phyloP scores from a whole-genome alignment of 192 early-diverging fungal species.

The Coemansia sp. region DNA sequence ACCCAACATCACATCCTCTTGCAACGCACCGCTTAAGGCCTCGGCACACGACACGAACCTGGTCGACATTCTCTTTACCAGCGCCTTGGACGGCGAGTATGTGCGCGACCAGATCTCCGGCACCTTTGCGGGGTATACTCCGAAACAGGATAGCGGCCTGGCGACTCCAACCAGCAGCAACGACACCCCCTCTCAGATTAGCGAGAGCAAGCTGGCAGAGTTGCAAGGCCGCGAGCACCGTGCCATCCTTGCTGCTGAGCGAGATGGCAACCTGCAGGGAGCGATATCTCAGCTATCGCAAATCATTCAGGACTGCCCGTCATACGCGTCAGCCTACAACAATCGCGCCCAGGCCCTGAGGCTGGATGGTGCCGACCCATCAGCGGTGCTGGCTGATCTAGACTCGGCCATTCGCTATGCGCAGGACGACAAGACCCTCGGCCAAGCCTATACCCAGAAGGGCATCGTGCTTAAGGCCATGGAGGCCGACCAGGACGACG shows the following conservation, averaged over 20 bases:
- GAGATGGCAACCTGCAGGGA: constrained; percentile 17
- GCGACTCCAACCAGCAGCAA: background rate
- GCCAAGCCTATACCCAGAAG: constrained; percentile 65
- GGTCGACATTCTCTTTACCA: constrained; percentile 29
- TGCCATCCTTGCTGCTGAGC: constrained; percentile 44
- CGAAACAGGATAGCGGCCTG: background rate
- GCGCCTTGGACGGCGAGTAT: constrained; percentile 39
- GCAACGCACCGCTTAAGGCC: background rate
- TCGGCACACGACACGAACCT: constrained; percentile 40
- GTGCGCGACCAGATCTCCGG: constrained; percentile 47
- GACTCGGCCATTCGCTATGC: constrained; percentile 59
- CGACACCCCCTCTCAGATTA: constrained; percentile 1
- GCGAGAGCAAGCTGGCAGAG: background rate
- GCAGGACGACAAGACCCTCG: constrained; percentile 25
- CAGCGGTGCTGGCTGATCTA: constrained; percentile 53
- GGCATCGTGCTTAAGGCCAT: constrained; percentile 51
- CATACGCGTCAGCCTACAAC: constrained; percentile 67
- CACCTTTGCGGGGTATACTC: constrained; percentile 13
- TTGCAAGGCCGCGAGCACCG: constrained; percentile 22
- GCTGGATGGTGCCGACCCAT: constrained; percentile 24
- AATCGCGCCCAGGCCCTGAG: constrained; percentile 57
- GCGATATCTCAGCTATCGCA: constrained; percentile 38
- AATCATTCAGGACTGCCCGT: constrained; percentile 45
- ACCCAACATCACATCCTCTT: background rate
- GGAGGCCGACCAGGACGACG: constrained; percentile 52